Conservation (phyloP, 2,329 filamentous ascomycete species). For the Talaromyces sp. region DNA sequence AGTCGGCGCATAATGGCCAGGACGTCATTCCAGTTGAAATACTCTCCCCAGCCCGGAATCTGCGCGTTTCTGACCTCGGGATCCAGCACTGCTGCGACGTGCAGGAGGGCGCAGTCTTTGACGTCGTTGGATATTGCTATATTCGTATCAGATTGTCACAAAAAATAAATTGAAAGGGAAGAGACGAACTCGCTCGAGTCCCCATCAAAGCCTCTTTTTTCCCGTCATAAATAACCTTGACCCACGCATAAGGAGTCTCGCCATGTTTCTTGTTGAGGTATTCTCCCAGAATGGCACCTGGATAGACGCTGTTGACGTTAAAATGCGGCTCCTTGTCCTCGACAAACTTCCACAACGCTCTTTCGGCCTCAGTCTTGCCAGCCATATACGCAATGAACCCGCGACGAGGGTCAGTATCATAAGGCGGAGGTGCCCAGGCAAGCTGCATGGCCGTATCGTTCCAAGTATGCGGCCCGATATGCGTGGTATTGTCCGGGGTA, state of each 20-base stretch:
- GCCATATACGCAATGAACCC: background rate
- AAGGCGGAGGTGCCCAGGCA: conserved; percentile 5
- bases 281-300: background rate
- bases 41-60: conserved; percentile 1
- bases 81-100: conserved; percentile 5
- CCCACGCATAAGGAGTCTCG: background rate
- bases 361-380: conserved; percentile 2
- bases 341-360: conserved; percentile 3
- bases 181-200: background rate
- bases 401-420: background rate
- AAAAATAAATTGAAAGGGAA: background rate
- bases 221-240: conserved; percentile 1
- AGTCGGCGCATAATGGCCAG: conserved; percentile 5
- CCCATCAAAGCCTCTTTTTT: background rate
- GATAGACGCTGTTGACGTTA: background rate
- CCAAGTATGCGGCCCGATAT: background rate
- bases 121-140: conserved; percentile 1
- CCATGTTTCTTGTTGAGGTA: background rate
- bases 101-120: conserved; percentile 6
- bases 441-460: background rate
- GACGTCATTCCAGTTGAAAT: conserved; percentile 7
- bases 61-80: background rate
- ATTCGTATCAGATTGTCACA: background rate
- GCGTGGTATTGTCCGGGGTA: background rate
- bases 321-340: background rate